Percentiles rank a stretch among this genome's conserved stretches.
Conservation (phyloP, 805 yeast genomes). For the Wickerhamiella musiphila region DNA sequence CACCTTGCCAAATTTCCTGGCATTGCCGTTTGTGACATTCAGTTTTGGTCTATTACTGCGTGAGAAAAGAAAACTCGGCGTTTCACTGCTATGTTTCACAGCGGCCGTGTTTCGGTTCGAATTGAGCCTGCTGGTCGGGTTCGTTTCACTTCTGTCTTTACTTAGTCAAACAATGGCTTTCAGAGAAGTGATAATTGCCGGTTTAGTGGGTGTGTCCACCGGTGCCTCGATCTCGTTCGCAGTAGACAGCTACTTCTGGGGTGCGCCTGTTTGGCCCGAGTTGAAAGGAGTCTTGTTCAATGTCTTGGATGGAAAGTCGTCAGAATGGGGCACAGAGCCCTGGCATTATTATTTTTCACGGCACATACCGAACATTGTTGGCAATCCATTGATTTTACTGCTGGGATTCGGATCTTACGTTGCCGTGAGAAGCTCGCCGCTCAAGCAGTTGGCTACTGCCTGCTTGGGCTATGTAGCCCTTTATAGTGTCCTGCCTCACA, state of each 20-base stretch:
- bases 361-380: slow-evolving; percentile 28
- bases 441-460: slow-evolving; percentile 30
- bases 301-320: slow-evolving; percentile 54
- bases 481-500: slow-evolving; percentile 75
- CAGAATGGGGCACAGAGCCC: slow-evolving; percentile 78
- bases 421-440: slow-evolving; percentile 11
- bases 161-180: slow-evolving; percentile 28
- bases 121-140: slow-evolving; percentile 36
- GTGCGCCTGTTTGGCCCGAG: slow-evolving; percentile 47
- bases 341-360: slow-evolving; percentile 44
- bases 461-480: slow-evolving; percentile 37
- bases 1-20: slow-evolving; percentile 69
- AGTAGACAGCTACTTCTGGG: slow-evolving; percentile 72
- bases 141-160: slow-evolving; percentile 26
- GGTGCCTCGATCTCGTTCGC: slow-evolving; percentile 33
- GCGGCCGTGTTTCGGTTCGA: slow-evolving; percentile 63
- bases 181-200: slow-evolving; percentile 19
- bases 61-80: slow-evolving; percentile 32
- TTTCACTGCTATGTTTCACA: slow-evolving; percentile 40
- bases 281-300: slow-evolving; percentile 55
- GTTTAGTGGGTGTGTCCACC: slow-evolving; percentile 30
- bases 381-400: slow-evolving; percentile 27
- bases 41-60: slow-evolving; percentile 35
- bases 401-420: slow-evolving; percentile 26
- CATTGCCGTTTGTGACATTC: slow-evolving; percentile 50